These are phyloP conservation scores for Uromyces viciae-fabae DNA, from an alignment of 1,284 basidiomycete genomes.

Conservation along the genomic window DNA sequence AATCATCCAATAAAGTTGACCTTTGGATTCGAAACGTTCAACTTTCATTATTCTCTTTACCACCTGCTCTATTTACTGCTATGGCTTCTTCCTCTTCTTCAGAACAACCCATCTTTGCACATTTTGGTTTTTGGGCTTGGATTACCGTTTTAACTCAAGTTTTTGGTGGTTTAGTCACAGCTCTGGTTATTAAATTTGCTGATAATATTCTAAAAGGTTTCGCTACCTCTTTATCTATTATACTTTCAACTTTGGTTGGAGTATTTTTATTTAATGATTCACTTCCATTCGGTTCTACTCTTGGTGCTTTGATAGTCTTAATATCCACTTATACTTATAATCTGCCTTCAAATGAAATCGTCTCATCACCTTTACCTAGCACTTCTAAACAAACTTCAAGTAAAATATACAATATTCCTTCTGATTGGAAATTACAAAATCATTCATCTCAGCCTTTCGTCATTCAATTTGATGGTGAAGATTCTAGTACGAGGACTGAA, in stretches of 20 bases:
- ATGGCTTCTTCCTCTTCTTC: slow-evolving; percentile 58
- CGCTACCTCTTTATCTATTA: slow-evolving; percentile 84
- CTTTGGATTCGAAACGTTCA: slow-evolving; percentile 97
- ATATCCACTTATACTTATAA: slow-evolving; percentile 87
- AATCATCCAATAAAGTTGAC: slow-evolving; percentile 58
- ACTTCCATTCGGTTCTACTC: slow-evolving; percentile 75
- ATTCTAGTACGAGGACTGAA: no score
- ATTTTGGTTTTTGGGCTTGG: slow-evolving; percentile 87
- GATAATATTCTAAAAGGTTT: slow-evolving; percentile 63
- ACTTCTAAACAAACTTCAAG: no score
- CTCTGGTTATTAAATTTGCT: slow-evolving; percentile 62
- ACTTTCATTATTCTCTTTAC: slow-evolving; percentile 84
- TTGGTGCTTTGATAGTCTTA: slow-evolving; percentile 76
- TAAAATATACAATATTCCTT: no score
- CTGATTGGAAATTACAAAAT: no score
- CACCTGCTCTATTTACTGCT: slow-evolving; percentile 82
- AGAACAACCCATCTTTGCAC: slow-evolving; percentile 62
- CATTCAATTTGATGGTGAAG: no score
- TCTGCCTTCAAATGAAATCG: slow-evolving; percentile 56
- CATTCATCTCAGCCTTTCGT: no score
- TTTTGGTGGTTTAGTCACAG: slow-evolving; percentile 84
- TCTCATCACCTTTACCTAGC: background rate
- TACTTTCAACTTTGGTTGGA: slow-evolving; percentile 85
- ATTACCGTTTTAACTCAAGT: slow-evolving; percentile 84
- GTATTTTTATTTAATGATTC: slow-evolving; percentile 81